A percentile compares a stretch with the other conserved stretches of the same genome.
Evolutionary conservation across 148 eudicot species (phyloP).

Genomic region (Chenopodium album): DNA sequence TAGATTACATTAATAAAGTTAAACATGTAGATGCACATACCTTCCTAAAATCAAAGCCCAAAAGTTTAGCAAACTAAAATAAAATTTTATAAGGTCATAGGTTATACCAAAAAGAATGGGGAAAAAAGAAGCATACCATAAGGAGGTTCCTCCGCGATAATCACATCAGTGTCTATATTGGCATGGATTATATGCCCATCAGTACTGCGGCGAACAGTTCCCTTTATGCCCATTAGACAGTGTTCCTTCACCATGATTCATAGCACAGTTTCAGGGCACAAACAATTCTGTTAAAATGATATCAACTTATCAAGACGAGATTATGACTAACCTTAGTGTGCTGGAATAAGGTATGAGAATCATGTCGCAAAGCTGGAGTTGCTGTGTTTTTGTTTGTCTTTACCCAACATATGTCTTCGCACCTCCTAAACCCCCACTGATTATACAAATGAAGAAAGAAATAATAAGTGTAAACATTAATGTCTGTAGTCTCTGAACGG

Average conservation of each 20-base stretch:
- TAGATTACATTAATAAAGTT: neutral
- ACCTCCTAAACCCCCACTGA: slow-evolving; percentile 98
- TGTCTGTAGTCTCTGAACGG: no score
- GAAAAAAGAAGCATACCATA: slow-evolving; percentile 48
- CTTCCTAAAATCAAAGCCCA: neutral
- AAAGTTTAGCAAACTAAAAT: neutral
- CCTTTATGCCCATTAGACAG: slow-evolving; percentile 98
- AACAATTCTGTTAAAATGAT: slow-evolving; percentile 6
- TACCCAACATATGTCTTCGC: slow-evolving; percentile 99
- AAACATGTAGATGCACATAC: neutral
- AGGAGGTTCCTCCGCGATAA: slow-evolving; percentile 95
- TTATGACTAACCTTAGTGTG: slow-evolving; percentile 69
- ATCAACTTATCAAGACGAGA: neutral
- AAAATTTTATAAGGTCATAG: no score
- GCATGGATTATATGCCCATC: slow-evolving; percentile 99
- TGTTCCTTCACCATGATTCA: slow-evolving; percentile 65
- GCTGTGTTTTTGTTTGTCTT: slow-evolving; percentile 89
- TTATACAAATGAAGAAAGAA: neutral
- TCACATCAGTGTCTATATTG: slow-evolving; percentile 95
- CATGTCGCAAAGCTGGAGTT: slow-evolving; percentile 85
- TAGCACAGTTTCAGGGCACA: slow-evolving; percentile 16
- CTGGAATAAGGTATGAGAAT: slow-evolving; percentile 93
- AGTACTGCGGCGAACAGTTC: slow-evolving; percentile 95
- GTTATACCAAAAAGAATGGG: neutral
- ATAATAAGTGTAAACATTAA: neutral